Evolutionary conservation across 257 asterid species (phyloP).

Genomic region (Solanum bulbocastanum): DNA sequence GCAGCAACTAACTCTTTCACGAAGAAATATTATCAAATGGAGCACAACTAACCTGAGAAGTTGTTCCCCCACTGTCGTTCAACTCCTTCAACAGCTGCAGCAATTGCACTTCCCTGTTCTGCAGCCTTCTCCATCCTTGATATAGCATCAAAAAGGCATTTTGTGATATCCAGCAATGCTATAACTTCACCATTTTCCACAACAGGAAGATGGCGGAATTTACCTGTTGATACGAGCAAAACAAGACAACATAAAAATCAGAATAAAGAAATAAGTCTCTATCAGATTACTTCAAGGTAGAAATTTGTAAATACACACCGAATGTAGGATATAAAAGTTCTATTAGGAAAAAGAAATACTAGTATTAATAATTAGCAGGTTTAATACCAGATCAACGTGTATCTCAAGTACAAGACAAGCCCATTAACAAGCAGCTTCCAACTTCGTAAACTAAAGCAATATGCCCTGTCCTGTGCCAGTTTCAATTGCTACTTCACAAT

Average conservation of each 20-base stretch:
- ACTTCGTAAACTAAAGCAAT: not conserved
- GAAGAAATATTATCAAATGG: not conserved
- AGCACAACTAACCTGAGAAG: slow-evolving; percentile 54
- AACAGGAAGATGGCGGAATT: slow-evolving; percentile 95
- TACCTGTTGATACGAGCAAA: slow-evolving; percentile 36
- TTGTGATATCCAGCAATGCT: slow-evolving; percentile 84
- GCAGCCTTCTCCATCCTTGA: slow-evolving; percentile 98
- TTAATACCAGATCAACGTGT: not conserved
- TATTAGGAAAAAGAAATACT: not conserved
- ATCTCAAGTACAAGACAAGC: not conserved
- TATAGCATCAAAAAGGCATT: slow-evolving; percentile 95
- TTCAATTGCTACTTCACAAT: not conserved
- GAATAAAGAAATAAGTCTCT: not conserved
- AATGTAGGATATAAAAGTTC: not conserved
- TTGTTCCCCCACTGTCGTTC: slow-evolving; percentile 86
- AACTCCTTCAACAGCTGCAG: slow-evolving; percentile 98
- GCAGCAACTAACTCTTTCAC: not conserved
- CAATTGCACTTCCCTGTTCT: slow-evolving; percentile 95
- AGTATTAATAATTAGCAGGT: not conserved
- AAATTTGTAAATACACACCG: not conserved
- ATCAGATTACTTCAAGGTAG: not conserved
- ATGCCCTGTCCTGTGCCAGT: not conserved
- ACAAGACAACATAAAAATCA: not conserved
- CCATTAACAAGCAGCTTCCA: not conserved
- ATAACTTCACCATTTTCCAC: slow-evolving; percentile 99